Conservation (phyloP, 192 early-diverging fungal genomes). For the Allomyces javanicus region DNA sequence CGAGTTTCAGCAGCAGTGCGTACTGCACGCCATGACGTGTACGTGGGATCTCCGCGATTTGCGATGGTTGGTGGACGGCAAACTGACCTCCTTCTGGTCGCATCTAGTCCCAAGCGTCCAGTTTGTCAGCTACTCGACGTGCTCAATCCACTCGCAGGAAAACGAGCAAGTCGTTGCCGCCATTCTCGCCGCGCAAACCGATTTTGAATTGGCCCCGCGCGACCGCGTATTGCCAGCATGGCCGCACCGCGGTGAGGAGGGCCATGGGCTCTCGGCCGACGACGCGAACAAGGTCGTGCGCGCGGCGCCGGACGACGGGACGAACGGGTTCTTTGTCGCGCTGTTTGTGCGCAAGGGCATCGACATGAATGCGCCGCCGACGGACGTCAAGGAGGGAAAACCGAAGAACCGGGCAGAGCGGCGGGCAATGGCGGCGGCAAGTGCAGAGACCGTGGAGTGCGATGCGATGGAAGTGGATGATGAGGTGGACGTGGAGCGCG, state of each 20-base stretch:
- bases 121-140: conserved; percentile 84
- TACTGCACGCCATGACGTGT: conserved; percentile 70
- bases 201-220: conserved; percentile 33
- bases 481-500: no score
- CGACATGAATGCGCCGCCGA: neutral
- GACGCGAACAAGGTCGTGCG: conserved; percentile 49
- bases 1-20: conserved; percentile 61
- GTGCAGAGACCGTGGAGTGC: no score
- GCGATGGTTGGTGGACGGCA: conserved; percentile 1
- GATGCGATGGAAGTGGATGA: no score
- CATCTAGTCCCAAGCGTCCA: conserved; percentile 52
- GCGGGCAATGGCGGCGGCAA: no score
- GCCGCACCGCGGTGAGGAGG: conserved; percentile 45
- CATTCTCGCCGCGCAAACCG: conserved; percentile 29
- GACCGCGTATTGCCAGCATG: conserved; percentile 52
- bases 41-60: conserved; percentile 3
- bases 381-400: no score
- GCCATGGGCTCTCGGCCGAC: conserved; percentile 15
- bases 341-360: conserved; percentile 52
- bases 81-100: neutral
- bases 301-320: conserved; percentile 51
- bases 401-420: no score
- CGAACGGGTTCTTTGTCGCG: conserved; percentile 95
- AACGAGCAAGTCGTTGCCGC: conserved; percentile 85
- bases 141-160: conserved; percentile 76